Conservation (phyloP, 2,329 filamentous ascomycete genomes). For the Epicoccum sorghinum region DNA sequence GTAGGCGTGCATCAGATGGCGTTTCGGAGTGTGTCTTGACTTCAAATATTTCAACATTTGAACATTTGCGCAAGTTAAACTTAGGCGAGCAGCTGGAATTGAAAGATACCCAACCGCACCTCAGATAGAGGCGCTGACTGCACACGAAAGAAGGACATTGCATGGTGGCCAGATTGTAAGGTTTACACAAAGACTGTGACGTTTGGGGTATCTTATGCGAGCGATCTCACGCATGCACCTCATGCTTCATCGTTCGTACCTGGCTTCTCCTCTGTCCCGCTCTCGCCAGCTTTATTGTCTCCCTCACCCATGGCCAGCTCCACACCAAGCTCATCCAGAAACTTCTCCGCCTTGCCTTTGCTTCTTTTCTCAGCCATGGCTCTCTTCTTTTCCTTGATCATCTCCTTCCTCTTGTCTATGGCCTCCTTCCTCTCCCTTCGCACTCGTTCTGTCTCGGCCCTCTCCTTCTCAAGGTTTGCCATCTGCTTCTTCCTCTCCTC, state of each 20-base stretch:
- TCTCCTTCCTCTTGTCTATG: background rate
- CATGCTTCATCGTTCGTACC: background rate
- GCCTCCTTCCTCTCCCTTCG: background rate
- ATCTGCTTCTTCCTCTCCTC: constrained; percentile 41
- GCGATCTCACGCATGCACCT: background rate
- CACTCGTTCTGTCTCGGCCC: background rate
- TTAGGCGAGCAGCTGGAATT: too few species aligned
- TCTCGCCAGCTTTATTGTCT: background rate
- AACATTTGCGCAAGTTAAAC: too few species aligned
- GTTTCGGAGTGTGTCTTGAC: too few species aligned
- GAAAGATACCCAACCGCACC: too few species aligned
- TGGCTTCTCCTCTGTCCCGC: background rate
- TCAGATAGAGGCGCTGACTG: too few species aligned
- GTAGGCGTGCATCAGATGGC: too few species aligned
- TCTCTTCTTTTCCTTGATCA: constrained; percentile 1
- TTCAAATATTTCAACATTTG: too few species aligned
- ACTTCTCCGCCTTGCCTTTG: constrained; percentile 1
- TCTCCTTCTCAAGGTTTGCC: background rate
- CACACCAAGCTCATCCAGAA: background rate
- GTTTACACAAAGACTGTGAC: too few species aligned
- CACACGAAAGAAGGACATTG: too few species aligned
- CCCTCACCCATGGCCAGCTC: background rate
- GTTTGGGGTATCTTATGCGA: background rate
- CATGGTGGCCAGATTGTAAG: too few species aligned
- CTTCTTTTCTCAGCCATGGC: constrained; percentile 1